Percentiles rank a stretch among this genome's conserved stretches.
Conservation (phyloP, 164 flowering plant species). For the Tetrastigma voinierianum region DNA sequence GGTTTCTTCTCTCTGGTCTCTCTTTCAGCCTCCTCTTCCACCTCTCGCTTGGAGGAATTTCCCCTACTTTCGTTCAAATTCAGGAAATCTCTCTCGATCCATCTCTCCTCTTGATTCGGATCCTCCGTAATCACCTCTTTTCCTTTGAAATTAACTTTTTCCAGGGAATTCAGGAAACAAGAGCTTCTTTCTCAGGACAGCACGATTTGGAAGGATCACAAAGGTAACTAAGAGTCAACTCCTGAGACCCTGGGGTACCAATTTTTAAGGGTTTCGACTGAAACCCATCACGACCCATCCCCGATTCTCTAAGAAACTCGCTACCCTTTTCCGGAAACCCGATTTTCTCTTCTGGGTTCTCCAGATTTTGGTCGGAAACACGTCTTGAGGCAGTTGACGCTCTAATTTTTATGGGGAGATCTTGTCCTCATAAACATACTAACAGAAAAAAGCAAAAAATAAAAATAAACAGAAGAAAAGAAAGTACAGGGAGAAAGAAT, state of each 20-base stretch:
- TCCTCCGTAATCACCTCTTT: slow-evolving; percentile 56
- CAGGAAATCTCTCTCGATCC: slow-evolving; percentile 93
- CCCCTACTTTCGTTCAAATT: slow-evolving; percentile 47
- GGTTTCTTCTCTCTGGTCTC: slow-evolving; percentile 55
- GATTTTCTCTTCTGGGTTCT: slow-evolving; percentile 34
- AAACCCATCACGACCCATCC: slow-evolving; percentile 36
- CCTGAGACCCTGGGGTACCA: slow-evolving; percentile 52
- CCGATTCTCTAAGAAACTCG: slow-evolving; percentile 39
- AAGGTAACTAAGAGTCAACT: slow-evolving; percentile 80
- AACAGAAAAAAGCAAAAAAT: too few species aligned
- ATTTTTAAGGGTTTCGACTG: slow-evolving; percentile 28
- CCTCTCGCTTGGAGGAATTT: slow-evolving; percentile 43
- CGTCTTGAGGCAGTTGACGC: slow-evolving; percentile 16
- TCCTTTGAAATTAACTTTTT: slow-evolving; percentile 47
- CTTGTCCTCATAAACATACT: slow-evolving; percentile 40
- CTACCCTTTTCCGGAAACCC: slow-evolving; percentile 33
- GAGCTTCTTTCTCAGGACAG: slow-evolving; percentile 36
- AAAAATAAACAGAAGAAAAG: slow-evolving; percentile 9
- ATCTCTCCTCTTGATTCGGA: slow-evolving; percentile 38
- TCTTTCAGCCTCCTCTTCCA: slow-evolving; percentile 35
- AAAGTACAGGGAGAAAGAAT: neutral
- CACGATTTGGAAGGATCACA: slow-evolving; percentile 67
- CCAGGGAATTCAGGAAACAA: slow-evolving; percentile 37
- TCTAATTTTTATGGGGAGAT: slow-evolving; percentile 24
- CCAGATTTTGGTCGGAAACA: slow-evolving; percentile 9